Evolutionary conservation across 495 filamentous ascomycete genomes (phyloP).

Genomic region (Xylaria grammica): DNA sequence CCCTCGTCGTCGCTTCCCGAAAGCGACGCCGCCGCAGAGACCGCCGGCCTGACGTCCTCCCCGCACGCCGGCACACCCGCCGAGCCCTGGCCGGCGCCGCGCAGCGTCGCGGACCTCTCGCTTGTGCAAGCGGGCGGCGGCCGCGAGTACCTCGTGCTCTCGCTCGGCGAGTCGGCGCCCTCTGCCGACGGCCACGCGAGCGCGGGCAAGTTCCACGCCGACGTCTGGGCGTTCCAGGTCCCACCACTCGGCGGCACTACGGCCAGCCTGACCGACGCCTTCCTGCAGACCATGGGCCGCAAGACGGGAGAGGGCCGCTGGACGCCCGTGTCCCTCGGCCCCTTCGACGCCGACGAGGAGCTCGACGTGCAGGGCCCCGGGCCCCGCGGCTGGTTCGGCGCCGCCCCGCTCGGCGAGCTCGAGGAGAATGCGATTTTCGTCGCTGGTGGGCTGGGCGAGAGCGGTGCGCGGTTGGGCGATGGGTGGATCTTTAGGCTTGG

Average conservation of each 20-base stretch:
- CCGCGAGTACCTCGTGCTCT: constrained; percentile 63
- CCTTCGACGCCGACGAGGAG: constrained; percentile 53
- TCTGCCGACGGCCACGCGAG: constrained; percentile 66
- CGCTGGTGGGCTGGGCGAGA: constrained; percentile 56
- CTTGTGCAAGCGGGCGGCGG: constrained; percentile 57
- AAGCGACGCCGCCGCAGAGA: constrained; percentile 30
- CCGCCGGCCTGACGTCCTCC: constrained; percentile 26
- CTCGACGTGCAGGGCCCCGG: constrained; percentile 46
- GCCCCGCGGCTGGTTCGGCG: constrained; percentile 54
- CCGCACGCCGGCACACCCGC: constrained; percentile 19
- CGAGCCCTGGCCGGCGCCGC: constrained; percentile 46
- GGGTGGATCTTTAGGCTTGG: constrained; percentile 60
- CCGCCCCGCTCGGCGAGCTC: constrained; percentile 51
- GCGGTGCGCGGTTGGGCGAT: constrained; percentile 52
- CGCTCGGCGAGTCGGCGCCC: constrained; percentile 71
- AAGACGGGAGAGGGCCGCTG: constrained; percentile 59
- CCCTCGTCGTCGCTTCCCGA: constrained; percentile 26
- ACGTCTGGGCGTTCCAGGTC: constrained; percentile 78
- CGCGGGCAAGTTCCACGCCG: constrained; percentile 69
- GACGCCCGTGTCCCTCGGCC: constrained; percentile 47
- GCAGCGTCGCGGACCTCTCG: constrained; percentile 53
- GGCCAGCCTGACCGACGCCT: constrained; percentile 58
- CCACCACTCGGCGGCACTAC: constrained; percentile 54
- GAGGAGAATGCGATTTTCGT: constrained; percentile 57
- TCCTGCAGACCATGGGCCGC: constrained; percentile 57